A percentile compares a stretch with the other conserved stretches of the same genome.
Evolutionary conservation across 352 stramenopile genomes (phyloP).

Genomic region (Globisporangium acanthophoron): DNA sequence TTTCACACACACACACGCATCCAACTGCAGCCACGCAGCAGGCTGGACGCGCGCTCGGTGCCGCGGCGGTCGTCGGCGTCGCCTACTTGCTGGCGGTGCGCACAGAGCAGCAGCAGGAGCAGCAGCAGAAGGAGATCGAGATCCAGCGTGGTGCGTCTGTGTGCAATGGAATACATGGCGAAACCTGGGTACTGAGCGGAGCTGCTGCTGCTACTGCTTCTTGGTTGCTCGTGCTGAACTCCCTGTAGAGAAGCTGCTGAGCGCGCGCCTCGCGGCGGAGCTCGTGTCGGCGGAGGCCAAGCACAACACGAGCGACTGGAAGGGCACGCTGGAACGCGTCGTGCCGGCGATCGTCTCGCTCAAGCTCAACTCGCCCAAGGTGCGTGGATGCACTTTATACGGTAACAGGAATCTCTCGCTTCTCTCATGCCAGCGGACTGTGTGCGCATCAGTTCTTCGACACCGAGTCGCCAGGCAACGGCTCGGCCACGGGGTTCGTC

Average conservation of each 20-base stretch:
- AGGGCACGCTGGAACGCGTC: constrained; percentile 77
- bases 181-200: background rate
- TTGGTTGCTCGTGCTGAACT: background rate
- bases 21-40: constrained; percentile 7
- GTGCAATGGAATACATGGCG: background rate
- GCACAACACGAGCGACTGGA: constrained; percentile 73
- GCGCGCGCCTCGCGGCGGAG: constrained; percentile 53
- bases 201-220: background rate
- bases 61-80: constrained; percentile 28
- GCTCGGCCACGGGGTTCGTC: constrained; percentile 90
- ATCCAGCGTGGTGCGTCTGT: constrained; percentile 35
- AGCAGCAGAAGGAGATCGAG: constrained; percentile 59
- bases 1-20: too few species aligned
- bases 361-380: constrained; percentile 87
- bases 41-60: constrained; percentile 17
- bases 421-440: constrained; percentile 5
- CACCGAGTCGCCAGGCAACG: constrained; percentile 82
- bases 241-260: constrained; percentile 50
- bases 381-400: constrained; percentile 7
- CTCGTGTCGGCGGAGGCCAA: constrained; percentile 62
- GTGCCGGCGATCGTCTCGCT: constrained; percentile 83
- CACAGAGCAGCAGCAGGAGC: constrained; percentile 38
- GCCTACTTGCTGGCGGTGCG: constrained; percentile 47
- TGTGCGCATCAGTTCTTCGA: constrained; percentile 77
- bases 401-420: background rate